Conservation (phyloP, 768 basidiomycete genomes). For the Psilocybe subaeruginosa region DNA sequence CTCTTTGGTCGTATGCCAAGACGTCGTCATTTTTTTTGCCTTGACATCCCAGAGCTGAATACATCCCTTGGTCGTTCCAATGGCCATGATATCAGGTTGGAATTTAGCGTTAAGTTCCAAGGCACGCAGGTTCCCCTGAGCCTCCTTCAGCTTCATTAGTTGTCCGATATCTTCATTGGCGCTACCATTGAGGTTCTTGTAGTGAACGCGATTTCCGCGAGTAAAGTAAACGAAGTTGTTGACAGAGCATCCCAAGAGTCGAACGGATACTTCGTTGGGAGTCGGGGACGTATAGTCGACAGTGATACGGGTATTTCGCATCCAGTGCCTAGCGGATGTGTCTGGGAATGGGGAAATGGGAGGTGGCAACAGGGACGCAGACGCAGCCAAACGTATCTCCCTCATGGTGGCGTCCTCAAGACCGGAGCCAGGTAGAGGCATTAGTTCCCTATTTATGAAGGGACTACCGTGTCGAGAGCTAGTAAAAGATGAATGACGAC, state of each 20-base stretch:
- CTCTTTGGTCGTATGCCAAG: conserved; percentile 55
- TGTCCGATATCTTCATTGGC: conserved; percentile 47
- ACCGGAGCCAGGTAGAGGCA: not conserved
- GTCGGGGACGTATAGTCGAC: conserved; percentile 29
- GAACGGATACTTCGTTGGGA: conserved; percentile 19
- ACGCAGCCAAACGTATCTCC: conserved; percentile 30
- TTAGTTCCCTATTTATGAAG: not conserved
- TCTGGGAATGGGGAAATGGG: conserved; percentile 25
- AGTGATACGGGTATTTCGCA: conserved; percentile 24
- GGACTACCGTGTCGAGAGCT: conserved; percentile 19
- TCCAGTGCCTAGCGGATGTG: conserved; percentile 27
- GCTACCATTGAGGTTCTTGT: conserved; percentile 43
- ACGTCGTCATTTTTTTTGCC: conserved; percentile 53
- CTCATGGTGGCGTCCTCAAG: not conserved
- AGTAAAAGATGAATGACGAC: conserved; percentile 29
- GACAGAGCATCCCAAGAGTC: conserved; percentile 45
- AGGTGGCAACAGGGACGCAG: conserved; percentile 19
- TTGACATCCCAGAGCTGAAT: conserved; percentile 78
- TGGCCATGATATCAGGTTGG: conserved; percentile 49
- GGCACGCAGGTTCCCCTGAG: conserved; percentile 45
- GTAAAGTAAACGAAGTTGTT: conserved; percentile 50
- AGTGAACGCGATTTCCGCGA: conserved; percentile 57
- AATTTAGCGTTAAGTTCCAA: conserved; percentile 41
- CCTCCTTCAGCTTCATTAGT: conserved; percentile 51
- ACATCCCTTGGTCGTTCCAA: conserved; percentile 63